Percentiles rank a stretch among this genome's conserved stretches.
phyloP scores from a whole-genome alignment of 176 grass and related monocot species.

The Aegilops tauschii region DNA sequence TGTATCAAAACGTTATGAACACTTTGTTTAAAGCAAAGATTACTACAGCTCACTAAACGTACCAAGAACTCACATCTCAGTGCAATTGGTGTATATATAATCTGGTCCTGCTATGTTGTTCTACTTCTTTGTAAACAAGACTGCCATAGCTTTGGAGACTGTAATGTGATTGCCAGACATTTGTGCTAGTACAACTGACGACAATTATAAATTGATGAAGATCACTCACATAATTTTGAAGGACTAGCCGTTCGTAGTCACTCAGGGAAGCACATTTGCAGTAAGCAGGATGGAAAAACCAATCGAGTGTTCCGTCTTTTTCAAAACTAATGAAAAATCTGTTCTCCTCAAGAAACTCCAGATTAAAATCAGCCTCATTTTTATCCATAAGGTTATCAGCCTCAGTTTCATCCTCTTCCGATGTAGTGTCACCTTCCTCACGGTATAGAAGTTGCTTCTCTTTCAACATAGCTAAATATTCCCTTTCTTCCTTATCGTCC shows the following conservation, averaged over 20 bases:
- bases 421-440: no score
- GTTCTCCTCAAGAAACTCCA: background rate
- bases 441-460: no score
- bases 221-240: background rate
- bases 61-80: background rate
- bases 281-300: slow-evolving; percentile 2
- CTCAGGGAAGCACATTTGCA: background rate
- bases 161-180: background rate
- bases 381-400: no score
- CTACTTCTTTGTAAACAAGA: background rate
- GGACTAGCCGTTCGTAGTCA: slow-evolving; percentile 9
- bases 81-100: background rate
- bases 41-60: background rate
- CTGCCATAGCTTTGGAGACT: background rate
- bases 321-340: background rate
- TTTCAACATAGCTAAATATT: no score
- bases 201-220: background rate
- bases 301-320: background rate
- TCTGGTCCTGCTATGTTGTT: background rate
- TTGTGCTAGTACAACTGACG: background rate
- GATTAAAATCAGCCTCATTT: no score
- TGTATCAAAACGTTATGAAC: background rate
- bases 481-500: no score
- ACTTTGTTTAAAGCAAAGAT: background rate
- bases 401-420: no score